These are phyloP conservation scores for Xylaria sp. DNA, from an alignment of 2,329 filamentous ascomycete species.

Conservation along the genomic window DNA sequence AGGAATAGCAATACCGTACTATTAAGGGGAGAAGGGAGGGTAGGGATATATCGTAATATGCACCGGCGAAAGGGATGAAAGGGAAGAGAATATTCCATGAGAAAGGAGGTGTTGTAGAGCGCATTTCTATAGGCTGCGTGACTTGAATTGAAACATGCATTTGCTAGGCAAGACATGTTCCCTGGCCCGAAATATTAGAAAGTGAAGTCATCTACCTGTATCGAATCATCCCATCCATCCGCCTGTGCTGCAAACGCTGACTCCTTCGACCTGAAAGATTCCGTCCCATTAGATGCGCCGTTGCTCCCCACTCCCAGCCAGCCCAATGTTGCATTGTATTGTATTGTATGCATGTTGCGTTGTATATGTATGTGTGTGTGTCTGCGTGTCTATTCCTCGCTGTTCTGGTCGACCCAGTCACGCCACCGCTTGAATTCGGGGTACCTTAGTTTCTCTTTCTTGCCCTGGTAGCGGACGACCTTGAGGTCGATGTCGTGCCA, in stretches of 20 bases:
- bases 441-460: constrained; percentile 72
- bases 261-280: background rate
- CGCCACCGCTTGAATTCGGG: constrained; percentile 79
- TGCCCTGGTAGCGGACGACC: constrained; percentile 84
- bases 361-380: background rate
- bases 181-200: background rate
- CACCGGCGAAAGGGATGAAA: background rate
- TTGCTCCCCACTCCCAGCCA: background rate
- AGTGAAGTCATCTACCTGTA: constrained; percentile 27
- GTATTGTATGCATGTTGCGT: background rate
- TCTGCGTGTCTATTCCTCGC: constrained; percentile 20
- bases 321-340: background rate
- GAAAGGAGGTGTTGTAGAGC: background rate
- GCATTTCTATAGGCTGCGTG: background rate
- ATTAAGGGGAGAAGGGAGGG: background rate
- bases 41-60: background rate
- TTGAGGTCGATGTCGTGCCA: constrained; percentile 82
- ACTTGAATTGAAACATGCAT: background rate
- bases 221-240: constrained; percentile 4
- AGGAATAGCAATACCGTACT: background rate
- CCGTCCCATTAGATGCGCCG: background rate
- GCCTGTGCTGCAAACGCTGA: background rate
- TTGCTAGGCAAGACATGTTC: background rate
- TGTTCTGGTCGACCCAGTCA: constrained; percentile 62
- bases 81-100: background rate